Conservation (phyloP, 768 basidiomycete genomes). For the Pleurotus ostreatus region DNA sequence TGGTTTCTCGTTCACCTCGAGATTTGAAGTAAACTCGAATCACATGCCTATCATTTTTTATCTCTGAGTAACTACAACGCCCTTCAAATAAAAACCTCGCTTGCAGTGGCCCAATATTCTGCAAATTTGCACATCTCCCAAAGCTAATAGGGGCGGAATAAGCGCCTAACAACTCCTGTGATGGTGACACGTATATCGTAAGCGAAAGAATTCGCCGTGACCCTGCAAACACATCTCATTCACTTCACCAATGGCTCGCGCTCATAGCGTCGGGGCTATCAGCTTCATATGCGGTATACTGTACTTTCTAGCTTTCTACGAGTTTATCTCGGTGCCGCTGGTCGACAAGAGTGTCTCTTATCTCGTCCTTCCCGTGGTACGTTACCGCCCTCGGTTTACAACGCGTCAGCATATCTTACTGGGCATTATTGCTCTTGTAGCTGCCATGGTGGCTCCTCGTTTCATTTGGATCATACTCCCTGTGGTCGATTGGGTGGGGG, state of each 20-base stretch:
- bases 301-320: conserved; percentile 57
- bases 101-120: no score
- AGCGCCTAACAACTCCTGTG: no score
- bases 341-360: conserved; percentile 40
- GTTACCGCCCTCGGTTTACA: conserved; percentile 19
- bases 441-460: conserved; percentile 83
- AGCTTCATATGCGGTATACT: conserved; percentile 36
- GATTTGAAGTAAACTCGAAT: no score
- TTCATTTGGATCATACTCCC: conserved; percentile 74
- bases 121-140: no score
- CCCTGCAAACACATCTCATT: no score
- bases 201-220: no score
- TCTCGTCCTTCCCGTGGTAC: conserved; percentile 57
- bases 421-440: conserved; percentile 28
- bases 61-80: no score
- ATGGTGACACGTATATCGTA: no score
- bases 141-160: no score
- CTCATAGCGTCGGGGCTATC: conserved; percentile 46
- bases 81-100: no score
- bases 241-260: conserved; percentile 50
- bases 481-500: conserved; percentile 75
- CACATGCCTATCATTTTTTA: no score
- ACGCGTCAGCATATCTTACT: neutral
- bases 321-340: conserved; percentile 51
- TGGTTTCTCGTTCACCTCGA: no score